phyloP scores from a whole-genome alignment of 495 filamentous ascomycete genomes.

The Melanomma pulvis-pyrius region DNA sequence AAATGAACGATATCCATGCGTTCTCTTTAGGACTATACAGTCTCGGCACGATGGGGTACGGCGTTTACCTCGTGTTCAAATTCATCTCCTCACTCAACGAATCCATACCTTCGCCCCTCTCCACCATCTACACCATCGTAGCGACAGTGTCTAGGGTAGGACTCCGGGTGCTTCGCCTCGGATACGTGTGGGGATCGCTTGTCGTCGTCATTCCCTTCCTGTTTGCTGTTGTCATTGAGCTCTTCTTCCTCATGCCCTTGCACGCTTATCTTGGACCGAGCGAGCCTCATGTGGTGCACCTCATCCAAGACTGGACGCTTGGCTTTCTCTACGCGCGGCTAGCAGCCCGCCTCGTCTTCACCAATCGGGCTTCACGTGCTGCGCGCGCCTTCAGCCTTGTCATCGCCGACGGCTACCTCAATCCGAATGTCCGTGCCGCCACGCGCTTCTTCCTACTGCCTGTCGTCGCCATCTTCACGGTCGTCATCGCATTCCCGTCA shows the following conservation, averaged over 20 bases:
- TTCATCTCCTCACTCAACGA: constrained; percentile 43
- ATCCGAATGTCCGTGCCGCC: constrained; percentile 75
- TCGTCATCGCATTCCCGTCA: constrained; percentile 64
- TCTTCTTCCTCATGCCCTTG: constrained; percentile 85
- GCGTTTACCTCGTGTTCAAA: constrained; percentile 51
- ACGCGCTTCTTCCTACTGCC: constrained; percentile 85
- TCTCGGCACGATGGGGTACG: constrained; percentile 66
- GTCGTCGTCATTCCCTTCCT: constrained; percentile 77
- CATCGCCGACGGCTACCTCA: constrained; percentile 74
- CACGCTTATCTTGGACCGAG: constrained; percentile 67
- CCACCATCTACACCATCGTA: constrained; percentile 20
- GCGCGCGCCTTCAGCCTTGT: constrained; percentile 75
- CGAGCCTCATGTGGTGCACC: constrained; percentile 74
- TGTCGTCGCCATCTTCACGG: constrained; percentile 57
- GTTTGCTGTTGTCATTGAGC: constrained; percentile 79
- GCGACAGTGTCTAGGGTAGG: constrained; percentile 18
- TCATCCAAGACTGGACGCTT: constrained; percentile 92
- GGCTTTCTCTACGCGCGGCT: constrained; percentile 92
- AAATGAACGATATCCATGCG: constrained; percentile 93
- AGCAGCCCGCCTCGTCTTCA: constrained; percentile 69
- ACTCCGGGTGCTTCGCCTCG: constrained; percentile 48
- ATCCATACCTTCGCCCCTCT: constrained; percentile 20
- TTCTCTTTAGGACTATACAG: constrained; percentile 86
- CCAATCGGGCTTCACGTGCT: constrained; percentile 64
- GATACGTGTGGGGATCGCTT: constrained; percentile 74